Evolutionary conservation across 768 basidiomycete genomes (phyloP), one percentile per base, ranked within the genome.

Genomic region (Trametes gibbosa): DNA sequence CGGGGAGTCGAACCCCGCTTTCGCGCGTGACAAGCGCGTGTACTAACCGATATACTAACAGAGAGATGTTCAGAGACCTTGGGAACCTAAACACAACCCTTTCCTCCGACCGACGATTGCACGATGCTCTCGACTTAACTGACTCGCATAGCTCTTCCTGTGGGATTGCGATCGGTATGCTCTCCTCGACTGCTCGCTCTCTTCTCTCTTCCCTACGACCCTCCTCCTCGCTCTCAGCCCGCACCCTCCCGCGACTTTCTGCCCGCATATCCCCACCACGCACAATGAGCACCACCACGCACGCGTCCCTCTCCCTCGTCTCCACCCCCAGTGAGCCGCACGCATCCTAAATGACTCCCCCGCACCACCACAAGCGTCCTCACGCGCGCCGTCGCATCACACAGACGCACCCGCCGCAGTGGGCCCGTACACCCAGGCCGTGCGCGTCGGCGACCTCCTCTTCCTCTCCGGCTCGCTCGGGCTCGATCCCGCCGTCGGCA

Each of bases 381-480:
- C 29, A 32, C 29, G 29, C 29, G 29, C 29, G 23, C 8, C 40
- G 19, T 16, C 27, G n/a, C 35, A 16, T n/a, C 43, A n/a, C n/a
- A 27, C 69, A 92, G 91, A 80, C 67, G 90, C 91, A 5, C 84
- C 91, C 0, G 79, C 84, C 17, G 90, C 91, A 0, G 84, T 93
- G 59, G 92, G 92, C 0, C 94, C 94, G 32, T 96, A 96, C 75
- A 86, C 84, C 1, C 90, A 96, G 76, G 95, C 86, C 4, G 83
- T 95, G 75, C 90, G 89, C 69, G 81, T 82, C 51, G 90, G 90
- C 50, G 84, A 90, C 65, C 81, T 94, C 58, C 83, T 98, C 64
- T 99, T 96, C 76, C 80, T 86, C 45, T 95, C 93, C 2, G 96
- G 96, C 47, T 90, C 87, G 70, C 89, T 98, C 67, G 89, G 92